Percentiles rank a stretch among this genome's conserved stretches.
Evolutionary conservation across 108 stramenopile genomes (phyloP).

Genomic region (Cyclostephanos tholiformis): DNA sequence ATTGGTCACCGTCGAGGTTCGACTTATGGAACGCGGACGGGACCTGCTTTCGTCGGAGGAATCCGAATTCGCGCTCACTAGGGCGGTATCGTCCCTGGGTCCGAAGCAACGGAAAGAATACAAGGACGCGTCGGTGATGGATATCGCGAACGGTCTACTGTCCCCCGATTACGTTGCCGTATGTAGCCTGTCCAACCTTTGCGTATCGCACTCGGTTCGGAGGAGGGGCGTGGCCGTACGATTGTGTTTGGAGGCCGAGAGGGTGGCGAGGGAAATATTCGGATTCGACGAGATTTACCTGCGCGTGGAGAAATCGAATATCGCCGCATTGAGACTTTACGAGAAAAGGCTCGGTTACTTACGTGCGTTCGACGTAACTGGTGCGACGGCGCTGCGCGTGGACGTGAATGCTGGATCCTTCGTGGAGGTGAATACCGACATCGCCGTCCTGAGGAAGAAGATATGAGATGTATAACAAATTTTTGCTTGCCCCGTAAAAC

Average conservation of each 20-base stretch:
- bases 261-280: conserved; percentile 52
- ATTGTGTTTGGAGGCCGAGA: conserved; percentile 62
- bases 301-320: conserved; percentile 64
- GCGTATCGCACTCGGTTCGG: conserved; percentile 58
- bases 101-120: conserved; percentile 68
- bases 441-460: conserved; percentile 56
- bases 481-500: too few relatives aligned
- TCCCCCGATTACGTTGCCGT: conserved; percentile 53
- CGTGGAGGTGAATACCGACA: conserved; percentile 54
- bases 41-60: conserved; percentile 45
- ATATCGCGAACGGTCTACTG: conserved; percentile 55
- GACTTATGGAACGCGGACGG: conserved; percentile 43
- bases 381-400: conserved; percentile 52
- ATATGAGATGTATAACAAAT: conserved; percentile 10
- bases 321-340: conserved; percentile 61
- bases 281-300: conserved; percentile 54
- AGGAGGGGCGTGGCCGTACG: conserved; percentile 54
- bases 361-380: conserved; percentile 14
- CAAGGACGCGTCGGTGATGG: conserved; percentile 58
- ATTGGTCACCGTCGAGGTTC: conserved; percentile 57
- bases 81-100: conserved; percentile 61
- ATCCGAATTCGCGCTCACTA: conserved; percentile 54
- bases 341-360: conserved; percentile 60
- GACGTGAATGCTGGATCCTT: conserved; percentile 58
- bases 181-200: conserved; percentile 63